A percentile compares a stretch with the other conserved stretches of the same genome.
Conservation (phyloP, 140 eudicot species). For the Oenanthe javanica region DNA sequence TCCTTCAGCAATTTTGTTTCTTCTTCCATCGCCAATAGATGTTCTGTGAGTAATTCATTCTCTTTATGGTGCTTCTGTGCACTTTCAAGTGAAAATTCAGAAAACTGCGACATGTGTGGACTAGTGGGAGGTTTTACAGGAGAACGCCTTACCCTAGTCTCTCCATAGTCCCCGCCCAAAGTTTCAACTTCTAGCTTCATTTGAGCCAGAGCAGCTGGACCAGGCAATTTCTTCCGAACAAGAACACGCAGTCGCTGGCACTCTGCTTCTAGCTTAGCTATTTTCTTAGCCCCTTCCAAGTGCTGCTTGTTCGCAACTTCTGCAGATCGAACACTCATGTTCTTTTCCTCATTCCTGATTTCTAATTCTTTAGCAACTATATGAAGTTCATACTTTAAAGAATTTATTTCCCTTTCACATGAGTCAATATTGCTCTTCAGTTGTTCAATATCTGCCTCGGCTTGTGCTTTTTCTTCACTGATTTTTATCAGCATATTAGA, state of each 20-base stretch:
- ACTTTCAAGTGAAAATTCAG: slow-evolving; percentile 42
- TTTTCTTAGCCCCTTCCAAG: slow-evolving; percentile 48
- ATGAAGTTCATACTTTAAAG: slow-evolving; percentile 53
- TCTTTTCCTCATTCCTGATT: slow-evolving; percentile 65
- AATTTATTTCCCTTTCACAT: slow-evolving; percentile 51
- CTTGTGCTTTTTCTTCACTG: slow-evolving; percentile 45
- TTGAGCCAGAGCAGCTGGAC: slow-evolving; percentile 63
- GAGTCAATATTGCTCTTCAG: slow-evolving; percentile 42
- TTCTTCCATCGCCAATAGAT: slow-evolving; percentile 51
- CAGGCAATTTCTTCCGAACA: slow-evolving; percentile 64
- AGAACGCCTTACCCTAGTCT: slow-evolving; percentile 37
- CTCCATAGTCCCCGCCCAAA: slow-evolving; percentile 50
- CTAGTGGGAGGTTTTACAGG: slow-evolving; percentile 35
- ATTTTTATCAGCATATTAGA: slow-evolving; percentile 46
- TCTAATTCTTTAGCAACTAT: slow-evolving; percentile 51
- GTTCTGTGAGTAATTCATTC: slow-evolving; percentile 45
- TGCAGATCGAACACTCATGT: slow-evolving; percentile 52
- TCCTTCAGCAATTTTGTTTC: slow-evolving; percentile 63
- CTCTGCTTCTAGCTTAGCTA: slow-evolving; percentile 59
- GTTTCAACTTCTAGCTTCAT: slow-evolving; percentile 56
- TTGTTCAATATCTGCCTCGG: slow-evolving; percentile 47
- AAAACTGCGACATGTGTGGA: slow-evolving; percentile 26
- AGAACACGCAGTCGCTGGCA: slow-evolving; percentile 66
- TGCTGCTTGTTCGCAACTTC: slow-evolving; percentile 60
- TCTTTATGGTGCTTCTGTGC: slow-evolving; percentile 40